These are phyloP conservation scores for Alternaria postmessia DNA, from an alignment of 2,329 filamentous ascomycete species.

Conservation along the genomic window DNA sequence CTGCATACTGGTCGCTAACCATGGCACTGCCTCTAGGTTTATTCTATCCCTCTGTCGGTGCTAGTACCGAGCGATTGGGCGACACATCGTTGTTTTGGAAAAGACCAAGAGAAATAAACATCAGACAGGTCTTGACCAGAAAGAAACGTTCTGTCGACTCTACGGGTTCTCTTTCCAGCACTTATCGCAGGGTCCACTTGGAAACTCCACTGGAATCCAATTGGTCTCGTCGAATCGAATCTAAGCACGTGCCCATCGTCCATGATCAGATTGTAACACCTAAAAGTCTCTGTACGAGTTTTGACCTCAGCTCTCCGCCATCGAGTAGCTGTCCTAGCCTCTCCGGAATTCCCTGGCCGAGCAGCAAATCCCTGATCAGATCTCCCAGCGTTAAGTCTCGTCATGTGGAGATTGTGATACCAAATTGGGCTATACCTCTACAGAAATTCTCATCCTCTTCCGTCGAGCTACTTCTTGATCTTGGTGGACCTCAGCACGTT, in stretches of 20 bases:
- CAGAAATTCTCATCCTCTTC: slow-evolving; percentile 49
- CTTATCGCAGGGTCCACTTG: slow-evolving; percentile 34
- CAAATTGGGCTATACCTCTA: slow-evolving; percentile 55
- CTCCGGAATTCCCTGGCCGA: slow-evolving; percentile 37
- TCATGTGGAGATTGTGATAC: slow-evolving; percentile 61
- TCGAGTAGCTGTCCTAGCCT: slow-evolving; percentile 42
- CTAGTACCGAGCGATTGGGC: slow-evolving; percentile 46
- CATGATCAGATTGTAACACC: slow-evolving; percentile 51
- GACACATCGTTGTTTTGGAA: slow-evolving; percentile 45
- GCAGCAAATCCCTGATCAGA: slow-evolving; percentile 41
- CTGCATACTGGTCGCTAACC: slow-evolving; percentile 42
- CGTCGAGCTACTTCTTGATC: slow-evolving; percentile 37
- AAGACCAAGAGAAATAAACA: slow-evolving; percentile 39
- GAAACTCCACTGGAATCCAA: slow-evolving; percentile 27
- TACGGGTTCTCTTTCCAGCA: slow-evolving; percentile 37
- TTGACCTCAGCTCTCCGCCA: slow-evolving; percentile 43
- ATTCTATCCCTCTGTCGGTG: slow-evolving; percentile 47
- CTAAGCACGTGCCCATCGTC: slow-evolving; percentile 57
- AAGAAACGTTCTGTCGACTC: slow-evolving; percentile 41
- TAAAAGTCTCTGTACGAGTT: slow-evolving; percentile 47
- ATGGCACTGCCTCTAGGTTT: slow-evolving; percentile 52
- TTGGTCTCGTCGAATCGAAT: slow-evolving; percentile 37
- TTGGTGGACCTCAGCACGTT: slow-evolving; percentile 22
- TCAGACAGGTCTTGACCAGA: slow-evolving; percentile 39
- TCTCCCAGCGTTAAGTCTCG: slow-evolving; percentile 47